Evolutionary conservation across 306 rosid genomes (phyloP), one percentile per base, ranked within the genome.

Genomic region (Acacia acuminata): DNA sequence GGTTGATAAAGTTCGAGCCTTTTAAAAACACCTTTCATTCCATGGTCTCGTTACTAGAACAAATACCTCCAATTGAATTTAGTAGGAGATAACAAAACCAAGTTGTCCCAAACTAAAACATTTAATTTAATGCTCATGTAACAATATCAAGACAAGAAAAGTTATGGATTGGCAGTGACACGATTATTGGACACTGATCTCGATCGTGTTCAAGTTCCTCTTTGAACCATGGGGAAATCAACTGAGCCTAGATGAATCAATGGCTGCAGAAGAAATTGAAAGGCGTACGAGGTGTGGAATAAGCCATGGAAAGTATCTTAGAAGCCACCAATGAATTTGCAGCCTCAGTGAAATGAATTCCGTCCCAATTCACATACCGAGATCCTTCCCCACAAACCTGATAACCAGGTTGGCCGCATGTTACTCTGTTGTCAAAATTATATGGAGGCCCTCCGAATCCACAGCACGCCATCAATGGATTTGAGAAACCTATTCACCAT

Each of bases 381-480:
- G 97, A 84, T 66, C 90, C 93, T 80, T 95, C 93, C 3, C 55
- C 77, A 42, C 97, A 95, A 15, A 88, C 98, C 71, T 90, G 84
- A 84, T 79, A 55, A 65, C 99, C 98, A 13, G 94, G 91, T 20
- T 88, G 90, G 72, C 98, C 98, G 51, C 98, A 93, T 3, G 96
- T 90, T 78, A 93, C 87, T 58, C 87, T 83, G 19, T 47, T 61
- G 48, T 92, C 84, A 83, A 89, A 96, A 74, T 96, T 96, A 89
- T 96, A 93, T 10, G 99, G 98, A 63, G 94, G 96, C 11, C 99
- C 98, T 71, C 99, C 99, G 15, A 15, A 76, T 16, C 99, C 99
- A 45, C 99, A 96, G 77, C 99, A 96, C 47, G 91, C 94, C 96
- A 90, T 90, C 76, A 92, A 83, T 2, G 98, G 97, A 77, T 82